A percentile compares a stretch with the other conserved stretches of the same genome.
Conservation (phyloP, 1,284 basidiomycete species). For the Termitomyces sp. region DNA sequence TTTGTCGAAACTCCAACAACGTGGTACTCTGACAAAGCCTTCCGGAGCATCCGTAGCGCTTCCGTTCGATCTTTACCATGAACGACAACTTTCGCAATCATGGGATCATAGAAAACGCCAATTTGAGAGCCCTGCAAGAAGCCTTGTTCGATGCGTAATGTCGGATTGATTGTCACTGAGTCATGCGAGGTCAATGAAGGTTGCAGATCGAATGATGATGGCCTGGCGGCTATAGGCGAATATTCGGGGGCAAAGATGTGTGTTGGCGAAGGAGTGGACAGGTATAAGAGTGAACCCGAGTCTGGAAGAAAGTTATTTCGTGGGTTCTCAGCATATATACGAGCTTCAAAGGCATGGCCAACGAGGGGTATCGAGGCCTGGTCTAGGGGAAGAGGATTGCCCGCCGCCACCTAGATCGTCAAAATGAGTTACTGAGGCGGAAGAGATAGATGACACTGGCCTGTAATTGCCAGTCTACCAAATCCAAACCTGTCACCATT, state of each 20-base stretch:
- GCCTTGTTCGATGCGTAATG: slow-evolving; percentile 88
- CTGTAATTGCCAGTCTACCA: slow-evolving; percentile 93
- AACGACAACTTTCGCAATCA: slow-evolving; percentile 92
- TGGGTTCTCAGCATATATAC: slow-evolving; percentile 98
- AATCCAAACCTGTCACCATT: slow-evolving; percentile 89
- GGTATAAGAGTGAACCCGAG: slow-evolving; percentile 77
- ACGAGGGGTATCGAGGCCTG: slow-evolving; percentile 79
- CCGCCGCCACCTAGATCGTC: slow-evolving; percentile 67
- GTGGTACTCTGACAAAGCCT: slow-evolving; percentile 82
- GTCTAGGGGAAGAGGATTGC: slow-evolving; percentile 75
- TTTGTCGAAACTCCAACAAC: slow-evolving; percentile 91
- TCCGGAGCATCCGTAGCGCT: slow-evolving; percentile 74
- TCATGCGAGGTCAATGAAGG: slow-evolving; percentile 36
- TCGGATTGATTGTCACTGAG: slow-evolving; percentile 41
- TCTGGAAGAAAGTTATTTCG: slow-evolving; percentile 90
- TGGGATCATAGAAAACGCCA: slow-evolving; percentile 90
- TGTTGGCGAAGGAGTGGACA: slow-evolving; percentile 71
- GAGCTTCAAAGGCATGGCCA: slow-evolving; percentile 92
- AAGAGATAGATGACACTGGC: slow-evolving; percentile 29
- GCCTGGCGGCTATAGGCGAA: slow-evolving; percentile 22
- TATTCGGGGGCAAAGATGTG: slow-evolving; percentile 54
- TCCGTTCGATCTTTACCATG: slow-evolving; percentile 85
- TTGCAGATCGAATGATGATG: slow-evolving; percentile 26
- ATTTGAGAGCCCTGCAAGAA: slow-evolving; percentile 85
- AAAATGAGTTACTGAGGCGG: not conserved